Conservation (phyloP, 176 grass and related monocot genomes). For the Miscanthus lutarioriparius region DNA sequence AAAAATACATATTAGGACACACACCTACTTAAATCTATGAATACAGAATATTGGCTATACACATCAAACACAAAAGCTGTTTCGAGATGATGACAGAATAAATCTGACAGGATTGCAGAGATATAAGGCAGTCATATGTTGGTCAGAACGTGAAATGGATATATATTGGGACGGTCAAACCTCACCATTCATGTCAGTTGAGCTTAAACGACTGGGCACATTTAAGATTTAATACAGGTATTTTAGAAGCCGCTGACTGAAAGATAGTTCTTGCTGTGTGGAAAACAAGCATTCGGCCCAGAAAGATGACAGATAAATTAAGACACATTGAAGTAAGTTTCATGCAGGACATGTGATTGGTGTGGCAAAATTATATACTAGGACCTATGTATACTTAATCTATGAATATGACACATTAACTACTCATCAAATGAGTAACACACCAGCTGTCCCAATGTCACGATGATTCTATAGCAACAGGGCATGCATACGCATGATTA, state of each 20-base stretch:
- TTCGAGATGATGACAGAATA: neutral
- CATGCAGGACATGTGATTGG: neutral
- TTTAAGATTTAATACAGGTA: neutral
- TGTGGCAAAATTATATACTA: neutral
- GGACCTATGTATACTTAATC: neutral
- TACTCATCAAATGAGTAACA: neutral
- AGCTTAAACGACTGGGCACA: neutral
- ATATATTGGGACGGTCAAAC: neutral
- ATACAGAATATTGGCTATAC: neutral
- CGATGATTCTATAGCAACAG: neutral
- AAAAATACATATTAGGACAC: neutral
- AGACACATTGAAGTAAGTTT: neutral
- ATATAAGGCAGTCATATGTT: neutral
- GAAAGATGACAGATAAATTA: neutral
- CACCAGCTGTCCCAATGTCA: constrained; percentile 14
- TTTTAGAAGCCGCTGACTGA: neutral
- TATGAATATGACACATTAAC: constrained; percentile 9
- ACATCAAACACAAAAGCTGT: neutral
- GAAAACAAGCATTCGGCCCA: neutral
- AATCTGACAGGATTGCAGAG: neutral
- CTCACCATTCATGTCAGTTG: neutral
- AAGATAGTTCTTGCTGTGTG: neutral
- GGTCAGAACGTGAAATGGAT: neutral
- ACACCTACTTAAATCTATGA: neutral
- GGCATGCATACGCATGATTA: neutral